Evolutionary conservation across 1,284 basidiomycete genomes (phyloP).

Genomic region (Trichosporon ovoides): DNA sequence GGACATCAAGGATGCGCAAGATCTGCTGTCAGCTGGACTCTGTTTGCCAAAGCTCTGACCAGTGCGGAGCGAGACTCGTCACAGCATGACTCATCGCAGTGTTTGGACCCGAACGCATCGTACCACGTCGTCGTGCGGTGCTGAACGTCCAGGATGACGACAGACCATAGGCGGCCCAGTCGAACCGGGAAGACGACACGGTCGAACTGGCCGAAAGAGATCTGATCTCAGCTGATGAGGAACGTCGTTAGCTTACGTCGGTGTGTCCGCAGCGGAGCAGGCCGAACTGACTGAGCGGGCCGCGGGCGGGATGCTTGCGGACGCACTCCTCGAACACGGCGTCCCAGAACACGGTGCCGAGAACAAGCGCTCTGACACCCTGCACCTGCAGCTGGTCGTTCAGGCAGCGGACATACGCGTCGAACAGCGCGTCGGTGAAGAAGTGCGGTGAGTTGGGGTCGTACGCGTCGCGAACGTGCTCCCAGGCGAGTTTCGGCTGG

Average conservation of each 20-base stretch:
- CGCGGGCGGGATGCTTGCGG: neutral
- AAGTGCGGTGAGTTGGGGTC: neutral
- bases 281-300: neutral
- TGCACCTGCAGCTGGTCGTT: neutral
- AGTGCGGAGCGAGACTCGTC: no score
- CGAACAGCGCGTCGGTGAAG: neutral
- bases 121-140: neutral
- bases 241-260: neutral
- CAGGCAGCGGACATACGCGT: neutral
- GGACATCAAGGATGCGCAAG: neutral
- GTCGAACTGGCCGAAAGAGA: neutral
- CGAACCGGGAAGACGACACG: neutral
- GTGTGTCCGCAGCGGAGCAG: neutral
- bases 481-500: neutral
- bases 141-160: neutral
- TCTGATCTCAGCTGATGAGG: neutral
- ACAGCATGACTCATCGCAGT: neutral
- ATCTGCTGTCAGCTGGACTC: neutral
- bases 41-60: neutral
- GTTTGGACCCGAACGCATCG: neutral
- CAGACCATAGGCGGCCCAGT: neutral
- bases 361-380: neutral
- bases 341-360: neutral
- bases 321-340: neutral
- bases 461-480: neutral